Base-by-base conservation (phyloP, 176 grass and related monocot genomes). In the Echinochloa phyllopogon region DNA sequence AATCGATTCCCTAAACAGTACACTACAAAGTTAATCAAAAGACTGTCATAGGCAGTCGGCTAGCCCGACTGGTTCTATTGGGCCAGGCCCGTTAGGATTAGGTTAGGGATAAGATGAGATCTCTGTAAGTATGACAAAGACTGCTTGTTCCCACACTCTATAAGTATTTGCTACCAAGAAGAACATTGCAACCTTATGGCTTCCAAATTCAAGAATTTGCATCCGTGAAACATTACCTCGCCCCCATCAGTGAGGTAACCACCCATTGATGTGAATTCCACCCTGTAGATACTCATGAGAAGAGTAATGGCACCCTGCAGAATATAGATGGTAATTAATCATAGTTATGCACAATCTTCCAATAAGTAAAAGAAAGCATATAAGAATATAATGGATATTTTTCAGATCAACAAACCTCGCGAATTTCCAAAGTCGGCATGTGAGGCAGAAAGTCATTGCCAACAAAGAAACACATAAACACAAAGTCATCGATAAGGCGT, bases 401-500 rank as follows among this genome's bases (percentile, higher is more conserved):
- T 41, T 44, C 72, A 64, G 42, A 84, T 72, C n/a, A 78, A 90
- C 80, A 83, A 86, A 99, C 96, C 96, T 99, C 96, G 0, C 96
- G 96, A 88, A 98, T 98, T 69, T 98, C 96, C 82, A 98, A 89
- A 72, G 91, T 99, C 0, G 96, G 93, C 93, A 99, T 99, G 86
- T 99, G 96, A 65, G 96, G 96, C 8, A 94, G 89, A 76, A 99
- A 99, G 78, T 99, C 96, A 84, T 99, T 99, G 37, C 93, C 96
- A 90, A 99, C 96, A 90, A 99, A 98, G 83, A 98, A 98, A 69
- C 96, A 98, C 55, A 99, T 76, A 84, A 99, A 99, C 24, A 99
- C 93, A 87, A 98, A 99, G 96, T 99, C 96, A 91, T 96, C 93
- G 57, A 99, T 44, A 56, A 96, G 84, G 18, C 96, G 93, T 80